These are phyloP conservation scores for Trichosporon inkin DNA, from an alignment of 1,284 basidiomycete genomes.

Conservation along the genomic window DNA sequence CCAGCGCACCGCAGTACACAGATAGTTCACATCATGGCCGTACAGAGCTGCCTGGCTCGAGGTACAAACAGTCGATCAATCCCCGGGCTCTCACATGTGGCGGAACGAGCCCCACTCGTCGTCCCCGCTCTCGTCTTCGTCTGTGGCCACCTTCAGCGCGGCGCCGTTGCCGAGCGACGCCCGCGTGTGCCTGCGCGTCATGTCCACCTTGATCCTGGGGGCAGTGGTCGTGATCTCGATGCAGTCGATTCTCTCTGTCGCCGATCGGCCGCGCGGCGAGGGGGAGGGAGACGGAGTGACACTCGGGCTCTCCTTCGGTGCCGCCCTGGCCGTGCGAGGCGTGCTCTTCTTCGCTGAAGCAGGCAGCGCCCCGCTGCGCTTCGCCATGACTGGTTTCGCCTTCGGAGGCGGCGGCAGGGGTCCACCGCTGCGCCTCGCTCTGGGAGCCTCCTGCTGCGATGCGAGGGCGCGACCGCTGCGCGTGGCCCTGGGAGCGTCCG, in stretches of 20 bases:
- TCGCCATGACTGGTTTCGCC: not conserved
- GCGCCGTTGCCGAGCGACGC: not conserved
- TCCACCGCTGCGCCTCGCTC: not conserved
- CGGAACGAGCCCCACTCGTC: slow-evolving; percentile 2
- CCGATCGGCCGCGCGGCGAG: not conserved
- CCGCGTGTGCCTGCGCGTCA: not conserved
- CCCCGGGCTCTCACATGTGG: not conserved
- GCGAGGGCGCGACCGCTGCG: not conserved
- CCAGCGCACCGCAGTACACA: not conserved
- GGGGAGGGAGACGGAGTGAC: not conserved
- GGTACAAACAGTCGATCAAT: not conserved
- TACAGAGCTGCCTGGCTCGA: not conserved
- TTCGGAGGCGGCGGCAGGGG: not conserved
- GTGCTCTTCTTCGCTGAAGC: not conserved
- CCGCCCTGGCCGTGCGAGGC: not conserved
- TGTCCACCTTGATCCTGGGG: slow-evolving; percentile 1
- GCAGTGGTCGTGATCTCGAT: not conserved
- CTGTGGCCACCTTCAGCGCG: not conserved
- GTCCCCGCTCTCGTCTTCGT: not conserved
- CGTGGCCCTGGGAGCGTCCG: not conserved
- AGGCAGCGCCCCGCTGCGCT: not conserved
- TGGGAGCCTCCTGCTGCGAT: not conserved
- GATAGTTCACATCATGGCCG: not conserved
- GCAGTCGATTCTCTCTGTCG: not conserved
- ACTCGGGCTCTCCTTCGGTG: not conserved